phyloP scores from a whole-genome alignment of 352 stramenopile species.

The Phytopythium helicoides region DNA sequence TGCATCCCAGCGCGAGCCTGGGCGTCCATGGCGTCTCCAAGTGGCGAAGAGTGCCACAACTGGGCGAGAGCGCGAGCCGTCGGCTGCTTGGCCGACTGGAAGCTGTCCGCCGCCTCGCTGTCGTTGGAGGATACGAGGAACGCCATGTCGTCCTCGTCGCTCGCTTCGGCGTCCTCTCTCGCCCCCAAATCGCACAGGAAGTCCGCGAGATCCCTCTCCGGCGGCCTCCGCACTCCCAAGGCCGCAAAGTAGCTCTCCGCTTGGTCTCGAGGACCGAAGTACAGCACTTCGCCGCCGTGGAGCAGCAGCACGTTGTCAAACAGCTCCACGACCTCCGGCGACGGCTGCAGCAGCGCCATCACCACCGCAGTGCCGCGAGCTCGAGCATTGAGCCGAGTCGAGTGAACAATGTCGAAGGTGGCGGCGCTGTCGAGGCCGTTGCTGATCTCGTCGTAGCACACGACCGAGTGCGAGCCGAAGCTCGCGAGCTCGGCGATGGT shows the following conservation, averaged over 20 bases:
- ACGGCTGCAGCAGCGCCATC: constrained; percentile 80
- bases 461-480: constrained; percentile 61
- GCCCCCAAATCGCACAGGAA: constrained; percentile 45
- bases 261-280: constrained; percentile 29
- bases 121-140: constrained; percentile 13
- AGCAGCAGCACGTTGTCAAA: constrained; percentile 59
- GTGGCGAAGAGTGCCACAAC: constrained; percentile 38
- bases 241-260: constrained; percentile 36
- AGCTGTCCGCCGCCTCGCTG: constrained; percentile 12
- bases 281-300: constrained; percentile 80
- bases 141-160: not conserved
- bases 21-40: constrained; percentile 38
- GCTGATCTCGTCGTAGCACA: constrained; percentile 74
- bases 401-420: constrained; percentile 51
- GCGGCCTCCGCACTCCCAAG: constrained; percentile 36
- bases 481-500: constrained; percentile 87
- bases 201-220: constrained; percentile 35
- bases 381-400: constrained; percentile 24
- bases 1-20: constrained; percentile 19
- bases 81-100: constrained; percentile 5
- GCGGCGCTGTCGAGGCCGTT: constrained; percentile 54
- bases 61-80: constrained; percentile 38
- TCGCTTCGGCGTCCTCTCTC: constrained; percentile 25
- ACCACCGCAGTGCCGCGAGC: constrained; percentile 41
- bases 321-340: constrained; percentile 50